A percentile compares a stretch with the other conserved stretches of the same genome.
phyloP scores from a whole-genome alignment of 148 eudicot genomes.

The Chenopodium suecicum region DNA sequence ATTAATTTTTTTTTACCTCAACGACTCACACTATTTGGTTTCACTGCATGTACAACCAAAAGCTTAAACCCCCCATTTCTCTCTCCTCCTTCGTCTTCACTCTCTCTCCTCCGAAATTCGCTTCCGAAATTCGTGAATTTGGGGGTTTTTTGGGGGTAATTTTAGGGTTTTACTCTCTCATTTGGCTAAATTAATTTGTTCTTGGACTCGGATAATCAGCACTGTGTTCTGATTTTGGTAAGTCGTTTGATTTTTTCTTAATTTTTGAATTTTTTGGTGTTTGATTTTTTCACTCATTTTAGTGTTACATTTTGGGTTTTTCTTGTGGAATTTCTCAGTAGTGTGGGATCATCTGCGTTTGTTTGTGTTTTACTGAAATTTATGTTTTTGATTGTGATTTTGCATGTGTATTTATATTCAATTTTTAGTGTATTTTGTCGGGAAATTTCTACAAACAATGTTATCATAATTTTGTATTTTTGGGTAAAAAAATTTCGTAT shows the following conservation, averaged over 20 bases:
- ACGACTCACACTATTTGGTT: background rate
- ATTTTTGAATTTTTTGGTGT: background rate
- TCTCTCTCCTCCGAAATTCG: background rate
- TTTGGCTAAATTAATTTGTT: background rate
- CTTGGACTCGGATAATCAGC: background rate
- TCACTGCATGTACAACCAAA: background rate
- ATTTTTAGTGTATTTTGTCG: background rate
- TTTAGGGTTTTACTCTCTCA: background rate
- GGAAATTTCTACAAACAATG: slow-evolving; percentile 16
- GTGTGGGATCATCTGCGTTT: background rate
- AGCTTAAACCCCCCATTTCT: background rate
- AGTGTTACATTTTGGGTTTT: slow-evolving; percentile 1
- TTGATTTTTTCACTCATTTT: background rate
- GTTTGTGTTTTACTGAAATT: background rate
- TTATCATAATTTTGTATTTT: background rate
- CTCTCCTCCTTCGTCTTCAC: background rate
- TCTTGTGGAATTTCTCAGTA: background rate
- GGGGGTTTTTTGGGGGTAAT: background rate
- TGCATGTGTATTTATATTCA: background rate
- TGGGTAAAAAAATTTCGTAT: background rate
- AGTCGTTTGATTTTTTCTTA: background rate
- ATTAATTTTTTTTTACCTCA: background rate
- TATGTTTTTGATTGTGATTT: background rate
- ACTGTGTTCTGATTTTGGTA: slow-evolving; percentile 16
- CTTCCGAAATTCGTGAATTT: background rate